Evolutionary conservation across 768 basidiomycete species (phyloP).

Genomic region (Leucocoprinus leucothites): DNA sequence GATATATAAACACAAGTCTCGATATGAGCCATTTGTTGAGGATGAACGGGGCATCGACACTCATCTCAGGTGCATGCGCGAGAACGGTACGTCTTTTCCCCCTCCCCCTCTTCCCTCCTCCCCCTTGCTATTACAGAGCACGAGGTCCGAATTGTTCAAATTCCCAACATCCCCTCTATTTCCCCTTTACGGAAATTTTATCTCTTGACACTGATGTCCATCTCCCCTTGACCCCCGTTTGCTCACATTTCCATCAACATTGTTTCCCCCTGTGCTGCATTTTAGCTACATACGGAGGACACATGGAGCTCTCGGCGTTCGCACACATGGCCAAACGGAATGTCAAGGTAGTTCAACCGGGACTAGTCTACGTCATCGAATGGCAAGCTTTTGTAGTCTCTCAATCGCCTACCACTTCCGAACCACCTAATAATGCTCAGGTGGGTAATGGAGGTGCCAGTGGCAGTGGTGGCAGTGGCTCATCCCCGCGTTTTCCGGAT

Average conservation of each 20-base stretch:
- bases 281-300: conserved; percentile 85
- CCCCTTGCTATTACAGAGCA: too few species aligned
- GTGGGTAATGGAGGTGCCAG: too few species aligned
- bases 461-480: too few species aligned
- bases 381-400: conserved; percentile 59
- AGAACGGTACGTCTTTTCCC: conserved; percentile 52
- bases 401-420: conserved; percentile 14
- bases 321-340: conserved; percentile 74
- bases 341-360: conserved; percentile 92
- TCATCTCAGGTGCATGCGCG: conserved; percentile 75
- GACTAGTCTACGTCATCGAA: conserved; percentile 87
- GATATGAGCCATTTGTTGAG: conserved; percentile 88
- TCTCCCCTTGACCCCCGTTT: too few species aligned
- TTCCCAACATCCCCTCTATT: too few species aligned
- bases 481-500: conserved; percentile 9
- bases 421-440: too few species aligned
- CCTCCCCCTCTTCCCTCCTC: conserved; percentile 1
- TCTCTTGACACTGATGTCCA: too few species aligned
- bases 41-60: conserved; percentile 71
- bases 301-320: conserved; percentile 92
- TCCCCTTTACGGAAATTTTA: too few species aligned
- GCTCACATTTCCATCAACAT: too few species aligned
- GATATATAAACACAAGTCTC: conserved; percentile 63
- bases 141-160: too few species aligned
- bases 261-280: too few species aligned